Base-by-base conservation (phyloP, 192 early-diverging fungal genomes). In the Cladochytrium replicatum region DNA sequence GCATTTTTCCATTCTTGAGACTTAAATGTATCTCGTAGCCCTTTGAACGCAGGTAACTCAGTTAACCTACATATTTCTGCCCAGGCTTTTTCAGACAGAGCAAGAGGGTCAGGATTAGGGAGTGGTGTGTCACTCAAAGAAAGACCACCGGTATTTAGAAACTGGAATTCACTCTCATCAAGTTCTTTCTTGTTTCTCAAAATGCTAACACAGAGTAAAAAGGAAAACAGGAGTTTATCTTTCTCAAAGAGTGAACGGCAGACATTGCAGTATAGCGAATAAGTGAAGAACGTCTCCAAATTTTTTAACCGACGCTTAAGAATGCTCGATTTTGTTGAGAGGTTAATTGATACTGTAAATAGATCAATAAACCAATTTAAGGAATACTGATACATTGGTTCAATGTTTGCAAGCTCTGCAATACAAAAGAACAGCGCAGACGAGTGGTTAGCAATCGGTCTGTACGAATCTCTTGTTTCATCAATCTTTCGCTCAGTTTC, bases 311-410 rank as follows among this genome's bases (percentile, higher is more conserved):
- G 56, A 9, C 77, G 63, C 50, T 81, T 81, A 15, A 81, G 57
- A 23, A 68, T 62, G 32, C 69, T 69, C 7, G 78, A 79, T 45
- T 81, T 81, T 8, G 56, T 66, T 0, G 75, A 77, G 28, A 50
- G 48, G 4, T 38, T 52, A 15, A 81, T 81, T 22, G 66, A 54
- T 47, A 68, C 74, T 22, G 62, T 52, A 42, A 80, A 81, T 31
- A 81, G 61, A 38, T 80, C 78, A 51, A 81, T 77, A 55, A 80
- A 81, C 78, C 78, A 81, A 3, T 55, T 71, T 8, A 81, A 61
- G 4, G 78, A 81, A 51, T 81, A 81, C 44, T 81, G 78, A 47
- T 81, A 81, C 78, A 81, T 81, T 19, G 78, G 73, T 49, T 81
- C 78, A 37, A 81, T 81, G 45, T 80, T 80, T 21, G 71, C 77